Base-by-base conservation (phyloP, 495 filamentous ascomycete genomes). In the Friedmanniomyces endolithicus region DNA sequence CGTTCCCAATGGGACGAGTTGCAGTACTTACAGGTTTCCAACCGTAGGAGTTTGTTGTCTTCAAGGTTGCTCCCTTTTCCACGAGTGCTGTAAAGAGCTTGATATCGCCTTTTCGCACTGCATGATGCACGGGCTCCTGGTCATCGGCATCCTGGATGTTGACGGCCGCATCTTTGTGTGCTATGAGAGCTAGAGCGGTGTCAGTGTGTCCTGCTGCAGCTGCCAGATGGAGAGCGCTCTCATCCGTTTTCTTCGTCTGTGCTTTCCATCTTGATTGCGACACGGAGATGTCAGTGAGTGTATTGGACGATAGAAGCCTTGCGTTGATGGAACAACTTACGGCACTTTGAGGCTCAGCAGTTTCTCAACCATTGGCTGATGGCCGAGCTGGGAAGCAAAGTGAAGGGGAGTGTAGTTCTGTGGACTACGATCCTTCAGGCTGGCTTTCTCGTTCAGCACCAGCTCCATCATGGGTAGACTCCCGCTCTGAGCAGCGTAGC, bases 71-170 rank as follows among this genome's bases (percentile, higher is more conserved):
- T 16, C 58, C 52, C 22, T 60, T 48, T 0, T 57, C 57, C n/a
- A 65, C 19, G 4, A 67, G 49, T 9, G 53, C 20, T 23, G 56
- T 48, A 11, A 53, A 41, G 12, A 63, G 56, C 23, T 57, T 55
- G 17, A 57, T 16, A 23, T 58, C 52, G 12, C 63, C 64, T 6
- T 50, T 48, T n/a, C 64, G 63, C 16, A 53, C 50, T 6, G 64
- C 61, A 29, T 59, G 59, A 52, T 67, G 64, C 25, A 67, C 45
- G 1, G 63, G 52, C 39, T 61, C 34, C 50, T 67, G 60, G 40
- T 35, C 27, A 2, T 59, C 55, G 6, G 52, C 58, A 44, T 65
- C 63, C 40, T 62, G 35, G 19, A 50, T 33, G 2, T 24, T 61
- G 37, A 65, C 52, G 27, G 27, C 48, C 1, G 50, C 58, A 48